Evolutionary conservation across 306 rosid species (phyloP), one percentile per base, ranked within the genome.

Genomic region (Citrullus amarus): DNA sequence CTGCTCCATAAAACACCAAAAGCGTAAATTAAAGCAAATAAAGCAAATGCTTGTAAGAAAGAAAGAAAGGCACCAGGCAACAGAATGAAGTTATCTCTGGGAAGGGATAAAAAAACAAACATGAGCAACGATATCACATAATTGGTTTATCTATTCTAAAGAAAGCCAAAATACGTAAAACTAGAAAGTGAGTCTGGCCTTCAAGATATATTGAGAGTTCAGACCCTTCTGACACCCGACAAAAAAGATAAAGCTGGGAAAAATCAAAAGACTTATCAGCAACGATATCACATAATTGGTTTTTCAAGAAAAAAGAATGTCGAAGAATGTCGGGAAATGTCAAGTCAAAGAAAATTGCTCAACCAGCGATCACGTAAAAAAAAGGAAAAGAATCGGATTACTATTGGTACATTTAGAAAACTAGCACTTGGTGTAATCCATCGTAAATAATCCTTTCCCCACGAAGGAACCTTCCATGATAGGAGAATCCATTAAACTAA

Each of bases 1-100:
- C 78, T 74, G 59, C 62, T 53, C 62, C 62, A 74, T n/a, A 17
- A 30, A 53, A 54, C 63, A 54, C 78, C 32, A 53, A 51, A 74
- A 74, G 4, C 63, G 9, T 74, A 53, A 73, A 74, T 32, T 9
- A 5, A 54, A 17, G 2, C 11, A 51, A 53, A 74, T 15, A 16
- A 51, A 30, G 46, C 4, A 51, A 50, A 28, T 73, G 15, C 28
- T 11, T 1, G 2, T 16, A 15, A 17, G 10, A 36, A 36, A 16
- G 2, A 53, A 53, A 53, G 9, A 34, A 15, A 14, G 36, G 38
- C 76, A 44, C 38, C 18, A 11, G 58, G 38, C n/a, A 12, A 70
- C 39, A 70, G 58, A 46, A 46, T 14, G 8, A 22, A 71, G 58
- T 48, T 48, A 48, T 48, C 54, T 48, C 54, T 48, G 54, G 54